Evolutionary conservation across 2,329 filamentous ascomycete species (phyloP).

Genomic region (Cladosporium halotolerans): DNA sequence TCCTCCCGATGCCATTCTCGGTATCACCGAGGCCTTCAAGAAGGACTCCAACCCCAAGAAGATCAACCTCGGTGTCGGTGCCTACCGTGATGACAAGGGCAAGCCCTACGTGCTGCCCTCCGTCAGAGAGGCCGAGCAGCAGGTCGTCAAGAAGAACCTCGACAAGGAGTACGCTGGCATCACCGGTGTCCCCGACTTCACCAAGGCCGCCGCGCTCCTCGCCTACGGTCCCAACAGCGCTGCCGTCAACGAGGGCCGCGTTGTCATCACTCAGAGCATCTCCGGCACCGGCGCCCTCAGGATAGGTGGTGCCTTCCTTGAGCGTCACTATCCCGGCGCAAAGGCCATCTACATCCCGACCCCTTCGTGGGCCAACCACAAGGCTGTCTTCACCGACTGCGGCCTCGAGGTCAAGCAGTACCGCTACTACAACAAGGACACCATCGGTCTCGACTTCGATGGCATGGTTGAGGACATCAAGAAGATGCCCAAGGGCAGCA

Average conservation of each 20-base stretch:
- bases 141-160: slow-evolving; percentile 67
- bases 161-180: slow-evolving; percentile 99
- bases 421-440: slow-evolving; percentile 98
- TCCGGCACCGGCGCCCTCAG: slow-evolving; percentile 94
- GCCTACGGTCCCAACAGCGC: slow-evolving; percentile 80
- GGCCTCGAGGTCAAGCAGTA: slow-evolving; percentile 90
- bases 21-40: slow-evolving; percentile 98
- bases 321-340: slow-evolving; percentile 80
- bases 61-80: slow-evolving; percentile 98
- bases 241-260: slow-evolving; percentile 64
- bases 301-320: slow-evolving; percentile 88
- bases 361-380: slow-evolving; percentile 98
- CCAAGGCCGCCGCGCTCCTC: slow-evolving; percentile 80
- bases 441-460: slow-evolving; percentile 94
- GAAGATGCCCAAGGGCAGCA: slow-evolving; percentile 75
- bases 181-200: slow-evolving; percentile 91
- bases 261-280: slow-evolving; percentile 95
- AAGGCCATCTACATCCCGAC: slow-evolving; percentile 97
- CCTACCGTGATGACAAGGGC: slow-evolving; percentile 95
- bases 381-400: slow-evolving; percentile 88
- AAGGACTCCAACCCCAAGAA: slow-evolving; percentile 70
- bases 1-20: slow-evolving; percentile 74
- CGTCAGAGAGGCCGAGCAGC: slow-evolving; percentile 80
- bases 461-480: slow-evolving; percentile 89
- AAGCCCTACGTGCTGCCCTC: slow-evolving; percentile 97